Evolutionary conservation across 192 early-diverging fungal species (phyloP), one percentile per base, ranked within the genome.

Genomic region (Obelidium mucronatum): DNA sequence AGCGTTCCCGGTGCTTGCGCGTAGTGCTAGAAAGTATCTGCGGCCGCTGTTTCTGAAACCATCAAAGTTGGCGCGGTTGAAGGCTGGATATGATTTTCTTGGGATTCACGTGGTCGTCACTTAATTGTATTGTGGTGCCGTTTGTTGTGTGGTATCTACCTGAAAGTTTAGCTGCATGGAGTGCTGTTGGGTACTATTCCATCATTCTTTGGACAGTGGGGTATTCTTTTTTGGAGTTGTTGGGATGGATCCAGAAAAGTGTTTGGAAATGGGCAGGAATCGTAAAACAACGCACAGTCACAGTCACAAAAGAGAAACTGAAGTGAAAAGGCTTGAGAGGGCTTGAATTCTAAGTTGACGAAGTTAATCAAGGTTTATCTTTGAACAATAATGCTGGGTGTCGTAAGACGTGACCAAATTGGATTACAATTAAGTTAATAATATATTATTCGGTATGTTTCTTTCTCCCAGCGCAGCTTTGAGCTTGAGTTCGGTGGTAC

Each of bases 51-150:
- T 91, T 62, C 54, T 90, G 40, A 68, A 64, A 11, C 73, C 81
- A 1, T 76, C 75, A 2, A 65, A 74, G 15, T 68, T 87, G 26
- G 62, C 78, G 2, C 66, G 69, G 0, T 77, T 34, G 53, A 92
- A 90, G 77, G 70, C 28, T 5, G 63, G 82, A 31, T 97, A 97
- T 78, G 91, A 95, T 72, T 34, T 91, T 2, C 69, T 86, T 44
- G 93, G 93, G 24, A 93, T 13, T 59, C 22, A 75, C 74, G n/a
- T 74, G 73, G 58, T 63, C 73, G 28, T 62, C 67, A 2, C 24
- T 83, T 42, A 80, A 80, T 68, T 80, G 71, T 62, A 70, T 80
- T 37, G 72, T 64, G 55, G 82, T 76, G 3, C 82, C 82, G 3
- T 83, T 83, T 64, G 58, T 63, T 11, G 74, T 82, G 13, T 73